Evolutionary conservation across 371 early-diverging fungal genomes (phyloP), one percentile per base, ranked within the genome.

Genomic region (Smittium culicis): DNA sequence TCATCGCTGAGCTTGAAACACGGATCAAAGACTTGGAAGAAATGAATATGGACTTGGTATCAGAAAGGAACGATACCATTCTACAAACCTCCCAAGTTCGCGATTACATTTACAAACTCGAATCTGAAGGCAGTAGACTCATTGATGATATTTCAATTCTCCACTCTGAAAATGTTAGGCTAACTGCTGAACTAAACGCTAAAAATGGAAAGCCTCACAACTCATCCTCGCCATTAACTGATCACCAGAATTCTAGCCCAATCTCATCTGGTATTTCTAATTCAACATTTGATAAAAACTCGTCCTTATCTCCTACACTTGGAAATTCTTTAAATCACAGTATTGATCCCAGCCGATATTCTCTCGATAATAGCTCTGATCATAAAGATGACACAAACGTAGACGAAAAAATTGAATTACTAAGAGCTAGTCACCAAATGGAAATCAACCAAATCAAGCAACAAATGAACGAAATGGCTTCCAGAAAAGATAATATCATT

Each of bases 141-240:
- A 84, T 87, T 79, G 88, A 88, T 35, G 90, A 90, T 71, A 82
- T 87, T 2, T 87, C 88, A 68, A 80, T 80, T 62, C 74, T 90
- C 32, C 84, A 85, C 65, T 73, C 80, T 0, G 87, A 86, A 72
- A 81, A 80, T 60, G 69, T 79, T 31, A 72, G 77, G 34, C 66
- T 73, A 65, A 67, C 60, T 64, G 73, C 71, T 31, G 69, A 71
- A 29, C 70, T 71, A 45, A 66, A 74, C 28, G 60, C 69, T 8
- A 72, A 67, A 1, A 70, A 30, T 20, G 20, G 20, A 62, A 3
- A 11, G 29, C 8, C 62, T 28, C 11, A 31, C 3, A 62, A 62
- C 3, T 16, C 20, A 20, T 14, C 60, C 32, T 27, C 25, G 20
- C 5, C 11, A 30, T 34, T 24, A 11, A 29, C 25, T 11, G 30